Conservation (phyloP, 2,329 filamentous ascomycete species). For the Aspergillus oerlinghausenensis region DNA sequence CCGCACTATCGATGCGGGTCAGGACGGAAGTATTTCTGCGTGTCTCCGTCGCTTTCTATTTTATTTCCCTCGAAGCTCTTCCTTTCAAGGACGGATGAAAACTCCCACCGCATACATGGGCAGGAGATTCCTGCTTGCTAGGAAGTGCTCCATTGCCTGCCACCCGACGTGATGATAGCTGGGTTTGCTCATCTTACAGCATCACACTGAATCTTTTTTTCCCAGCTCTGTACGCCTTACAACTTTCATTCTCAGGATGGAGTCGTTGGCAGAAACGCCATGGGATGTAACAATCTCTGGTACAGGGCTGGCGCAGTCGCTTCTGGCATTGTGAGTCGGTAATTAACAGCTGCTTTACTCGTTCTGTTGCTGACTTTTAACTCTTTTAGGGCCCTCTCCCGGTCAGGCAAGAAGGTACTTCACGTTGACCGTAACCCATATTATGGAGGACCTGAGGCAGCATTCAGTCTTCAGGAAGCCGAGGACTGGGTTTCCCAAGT, state of each 20-base stretch:
- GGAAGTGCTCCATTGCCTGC: constrained; percentile 10
- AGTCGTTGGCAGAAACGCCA: constrained; percentile 65
- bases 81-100: constrained; percentile 9
- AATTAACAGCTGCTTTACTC: constrained; percentile 2
- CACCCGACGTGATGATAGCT: constrained; percentile 21
- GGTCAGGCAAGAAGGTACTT: constrained; percentile 84
- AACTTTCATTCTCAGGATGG: constrained; percentile 49
- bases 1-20: constrained; percentile 10
- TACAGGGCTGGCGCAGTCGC: constrained; percentile 72
- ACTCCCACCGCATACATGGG: constrained; percentile 16
- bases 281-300: constrained; percentile 80
- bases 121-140: constrained; percentile 7
- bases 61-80: constrained; percentile 8
- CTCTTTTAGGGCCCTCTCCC: constrained; percentile 74
- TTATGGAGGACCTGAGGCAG: constrained; percentile 83
- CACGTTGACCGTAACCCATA: constrained; percentile 84
- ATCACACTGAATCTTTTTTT: constrained; percentile 15
- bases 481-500: constrained; percentile 64
- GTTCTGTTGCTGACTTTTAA: constrained; percentile 51
- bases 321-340: constrained; percentile 65
- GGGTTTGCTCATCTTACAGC: constrained; percentile 11
- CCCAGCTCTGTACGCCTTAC: constrained; percentile 13
- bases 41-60: constrained; percentile 14
- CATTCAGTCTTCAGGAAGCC: constrained; percentile 76
- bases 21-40: constrained; percentile 14